A percentile compares a stretch with the other conserved stretches of the same genome.
These are phyloP conservation scores for Geoglossum cookeanum DNA, from an alignment of 2,329 filamentous ascomycete species.

Conservation along the genomic window DNA sequence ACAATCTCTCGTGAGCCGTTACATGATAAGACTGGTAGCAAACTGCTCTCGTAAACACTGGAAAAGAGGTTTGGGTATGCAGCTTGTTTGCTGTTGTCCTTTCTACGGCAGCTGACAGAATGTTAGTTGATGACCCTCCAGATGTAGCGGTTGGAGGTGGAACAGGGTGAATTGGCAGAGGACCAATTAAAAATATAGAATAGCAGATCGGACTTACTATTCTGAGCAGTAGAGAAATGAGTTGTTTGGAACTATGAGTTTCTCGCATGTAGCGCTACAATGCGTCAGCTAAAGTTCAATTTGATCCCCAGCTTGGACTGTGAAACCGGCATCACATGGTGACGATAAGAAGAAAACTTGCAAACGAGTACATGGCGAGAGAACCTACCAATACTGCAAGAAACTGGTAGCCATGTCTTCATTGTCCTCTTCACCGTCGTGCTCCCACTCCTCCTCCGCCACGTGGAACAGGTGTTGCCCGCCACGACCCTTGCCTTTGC, in stretches of 20 bases:
- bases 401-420: constrained; percentile 32
- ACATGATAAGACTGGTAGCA: background rate
- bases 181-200: background rate
- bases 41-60: background rate
- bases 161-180: background rate
- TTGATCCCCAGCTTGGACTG: no score
- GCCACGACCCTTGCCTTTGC: background rate
- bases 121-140: background rate
- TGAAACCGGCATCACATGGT: background rate
- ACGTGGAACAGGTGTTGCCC: background rate
- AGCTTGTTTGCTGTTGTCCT: constrained; percentile 1
- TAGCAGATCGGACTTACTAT: constrained; percentile 26
- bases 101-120: constrained; percentile 1
- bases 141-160: no score
- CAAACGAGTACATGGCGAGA: background rate
- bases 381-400: constrained; percentile 31
- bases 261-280: constrained; percentile 42
- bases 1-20: background rate
- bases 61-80: background rate
- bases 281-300: background rate
- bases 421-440: constrained; percentile 21
- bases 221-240: constrained; percentile 45
- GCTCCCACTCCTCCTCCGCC: background rate
- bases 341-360: background rate
- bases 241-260: constrained; percentile 43